Evolutionary conservation across 192 early-diverging fungal genomes (phyloP).

Genomic region (Fimicolochytrium jonesii): DNA sequence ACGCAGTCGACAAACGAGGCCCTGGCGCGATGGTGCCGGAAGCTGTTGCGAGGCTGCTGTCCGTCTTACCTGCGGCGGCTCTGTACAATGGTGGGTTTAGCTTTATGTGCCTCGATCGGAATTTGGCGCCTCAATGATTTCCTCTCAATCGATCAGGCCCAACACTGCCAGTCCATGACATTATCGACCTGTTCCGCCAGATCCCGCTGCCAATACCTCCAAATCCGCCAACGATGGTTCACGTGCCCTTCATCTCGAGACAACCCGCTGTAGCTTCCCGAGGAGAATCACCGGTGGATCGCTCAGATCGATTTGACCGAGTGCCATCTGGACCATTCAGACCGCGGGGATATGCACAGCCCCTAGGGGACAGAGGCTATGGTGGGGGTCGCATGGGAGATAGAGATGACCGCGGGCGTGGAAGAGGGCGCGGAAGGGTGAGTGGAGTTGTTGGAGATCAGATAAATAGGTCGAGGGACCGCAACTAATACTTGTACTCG

Average conservation of each 20-base stretch:
- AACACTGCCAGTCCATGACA: conserved; percentile 28
- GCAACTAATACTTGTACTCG: neutral
- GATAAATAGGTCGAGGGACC: neutral
- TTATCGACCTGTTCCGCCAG: conserved; percentile 31
- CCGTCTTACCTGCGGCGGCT: conserved; percentile 26
- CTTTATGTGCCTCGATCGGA: neutral
- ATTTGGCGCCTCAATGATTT: neutral
- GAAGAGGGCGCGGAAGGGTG: neutral
- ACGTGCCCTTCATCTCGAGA: neutral
- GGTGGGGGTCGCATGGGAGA: neutral
- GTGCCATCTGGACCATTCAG: neutral
- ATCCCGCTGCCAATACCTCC: conserved; percentile 25
- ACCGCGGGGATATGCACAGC: neutral
- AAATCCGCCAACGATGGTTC: conserved; percentile 16
- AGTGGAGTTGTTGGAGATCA: neutral
- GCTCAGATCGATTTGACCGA: no score
- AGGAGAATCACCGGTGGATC: no score
- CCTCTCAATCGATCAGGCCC: conserved; percentile 22
- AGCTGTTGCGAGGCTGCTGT: conserved; percentile 27
- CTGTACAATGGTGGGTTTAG: conserved; percentile 31
- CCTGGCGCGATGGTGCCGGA: conserved; percentile 27
- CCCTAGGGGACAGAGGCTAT: neutral
- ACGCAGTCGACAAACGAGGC: no score
- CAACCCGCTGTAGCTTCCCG: neutral
- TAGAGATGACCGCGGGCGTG: neutral